Conservation (phyloP, 129 eudicot genomes). For the Ambrosia artemisiifolia region DNA sequence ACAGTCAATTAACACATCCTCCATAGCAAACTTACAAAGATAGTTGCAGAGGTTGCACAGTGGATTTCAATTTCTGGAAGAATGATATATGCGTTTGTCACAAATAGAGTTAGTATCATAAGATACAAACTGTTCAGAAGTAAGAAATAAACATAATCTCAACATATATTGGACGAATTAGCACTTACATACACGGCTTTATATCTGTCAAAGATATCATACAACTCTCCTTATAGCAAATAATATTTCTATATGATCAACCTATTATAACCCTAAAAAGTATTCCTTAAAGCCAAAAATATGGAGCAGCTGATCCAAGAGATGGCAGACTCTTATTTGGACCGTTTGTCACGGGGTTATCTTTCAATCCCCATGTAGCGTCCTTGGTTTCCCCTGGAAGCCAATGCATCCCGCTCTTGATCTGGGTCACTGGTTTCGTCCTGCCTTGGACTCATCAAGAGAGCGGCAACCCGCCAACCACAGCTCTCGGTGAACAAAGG, state of each 20-base stretch:
- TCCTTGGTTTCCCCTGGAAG: too few relatives aligned
- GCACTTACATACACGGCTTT: constrained; percentile 4
- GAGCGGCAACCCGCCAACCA: too few relatives aligned
- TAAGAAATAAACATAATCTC: constrained; percentile 1
- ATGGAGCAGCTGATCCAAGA: too few relatives aligned
- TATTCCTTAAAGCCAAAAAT: background rate
- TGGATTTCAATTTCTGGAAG: background rate
- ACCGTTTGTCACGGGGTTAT: too few relatives aligned
- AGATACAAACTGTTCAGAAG: constrained; percentile 8
- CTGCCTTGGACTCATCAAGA: too few relatives aligned
- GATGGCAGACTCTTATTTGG: too few relatives aligned
- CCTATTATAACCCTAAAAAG: constrained; percentile 10
- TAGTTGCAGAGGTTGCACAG: constrained; percentile 5
- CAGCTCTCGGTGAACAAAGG: too few relatives aligned
- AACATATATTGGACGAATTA: constrained; percentile 8
- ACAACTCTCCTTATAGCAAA: background rate
- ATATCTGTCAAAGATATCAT: background rate
- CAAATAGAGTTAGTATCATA: background rate
- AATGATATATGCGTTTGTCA: background rate
- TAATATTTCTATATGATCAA: background rate
- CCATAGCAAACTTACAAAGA: constrained; percentile 49
- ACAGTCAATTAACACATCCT: constrained; percentile 59
- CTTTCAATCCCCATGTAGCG: too few relatives aligned
- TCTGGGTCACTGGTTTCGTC: too few relatives aligned
- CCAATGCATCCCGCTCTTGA: too few relatives aligned